Conservation (phyloP, 768 basidiomycete species). For the Hericium rajendrae region DNA sequence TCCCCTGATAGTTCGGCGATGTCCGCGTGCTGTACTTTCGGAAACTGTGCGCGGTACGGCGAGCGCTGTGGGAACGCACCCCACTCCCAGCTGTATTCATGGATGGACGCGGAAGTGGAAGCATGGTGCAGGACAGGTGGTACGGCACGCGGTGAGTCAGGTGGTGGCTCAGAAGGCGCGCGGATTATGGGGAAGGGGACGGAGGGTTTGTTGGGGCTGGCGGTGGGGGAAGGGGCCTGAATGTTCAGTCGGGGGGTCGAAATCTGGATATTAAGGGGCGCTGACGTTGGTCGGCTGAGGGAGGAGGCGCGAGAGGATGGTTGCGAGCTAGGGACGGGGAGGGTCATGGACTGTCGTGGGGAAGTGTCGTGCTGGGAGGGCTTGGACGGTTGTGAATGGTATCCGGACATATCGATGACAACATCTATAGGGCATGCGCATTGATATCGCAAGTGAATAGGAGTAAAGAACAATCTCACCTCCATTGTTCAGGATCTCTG, state of each 20-base stretch:
- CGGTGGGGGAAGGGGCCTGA: constrained; percentile 14
- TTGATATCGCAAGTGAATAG: not conserved
- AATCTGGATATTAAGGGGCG: not conserved
- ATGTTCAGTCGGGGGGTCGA: constrained; percentile 12
- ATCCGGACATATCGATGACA: constrained; percentile 76
- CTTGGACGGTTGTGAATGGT: constrained; percentile 38
- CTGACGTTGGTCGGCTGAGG: not conserved
- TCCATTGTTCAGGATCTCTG: constrained; percentile 29
- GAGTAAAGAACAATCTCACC: constrained; percentile 1
- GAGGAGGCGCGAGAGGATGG: too few relatives aligned
- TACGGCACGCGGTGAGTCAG: constrained; percentile 23
- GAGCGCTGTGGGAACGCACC: constrained; percentile 80
- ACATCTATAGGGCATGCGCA: constrained; percentile 37
- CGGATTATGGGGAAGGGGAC: constrained; percentile 32
- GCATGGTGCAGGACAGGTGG: constrained; percentile 1
- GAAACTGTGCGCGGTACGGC: constrained; percentile 46
- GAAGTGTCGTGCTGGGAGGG: not conserved
- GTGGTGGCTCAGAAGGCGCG: constrained; percentile 54
- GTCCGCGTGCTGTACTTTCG: not conserved
- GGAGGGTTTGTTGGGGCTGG: constrained; percentile 15
- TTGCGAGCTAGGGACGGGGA: not conserved
- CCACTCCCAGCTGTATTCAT: constrained; percentile 89
- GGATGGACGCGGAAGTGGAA: constrained; percentile 3
- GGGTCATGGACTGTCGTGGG: not conserved
- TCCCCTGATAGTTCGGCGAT: constrained; percentile 5